Conservation (phyloP, 1,284 basidiomycete genomes). For the Boletus holoroseus region DNA sequence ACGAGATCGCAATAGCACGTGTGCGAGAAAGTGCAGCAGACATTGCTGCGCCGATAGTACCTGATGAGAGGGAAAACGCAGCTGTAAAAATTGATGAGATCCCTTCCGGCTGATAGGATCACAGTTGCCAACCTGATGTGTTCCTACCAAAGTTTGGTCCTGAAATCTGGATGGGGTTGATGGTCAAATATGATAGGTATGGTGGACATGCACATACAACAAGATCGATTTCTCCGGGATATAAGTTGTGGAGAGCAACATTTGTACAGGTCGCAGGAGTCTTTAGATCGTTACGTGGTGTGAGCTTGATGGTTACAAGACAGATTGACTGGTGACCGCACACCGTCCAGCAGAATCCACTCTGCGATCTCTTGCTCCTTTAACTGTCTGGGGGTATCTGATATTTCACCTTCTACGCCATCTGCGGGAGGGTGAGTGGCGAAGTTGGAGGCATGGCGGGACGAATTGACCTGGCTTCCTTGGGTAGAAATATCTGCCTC, state of each 20-base stretch:
- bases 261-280: slow-evolving; percentile 90
- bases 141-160: slow-evolving; percentile 79
- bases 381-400: slow-evolving; percentile 56
- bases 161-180: slow-evolving; percentile 47
- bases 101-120: background rate
- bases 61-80: slow-evolving; percentile 82
- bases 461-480: slow-evolving; percentile 43
- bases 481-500: slow-evolving; percentile 81
- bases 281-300: slow-evolving; percentile 37
- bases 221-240: slow-evolving; percentile 78
- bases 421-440: slow-evolving; percentile 37
- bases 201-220: slow-evolving; percentile 46
- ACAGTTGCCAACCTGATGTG: slow-evolving; percentile 53
- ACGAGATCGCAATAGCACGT: slow-evolving; percentile 76
- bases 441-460: background rate
- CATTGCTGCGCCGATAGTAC: slow-evolving; percentile 86
- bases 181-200: background rate
- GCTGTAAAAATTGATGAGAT: slow-evolving; percentile 41
- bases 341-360: slow-evolving; percentile 85
- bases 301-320: slow-evolving; percentile 7
- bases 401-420: slow-evolving; percentile 63
- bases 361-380: slow-evolving; percentile 74
- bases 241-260: slow-evolving; percentile 83
- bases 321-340: slow-evolving; percentile 35
- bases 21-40: slow-evolving; percentile 69